These are phyloP conservation scores for Penicillium sp. DNA, from an alignment of 2,329 filamentous ascomycete species.

Conservation along the genomic window DNA sequence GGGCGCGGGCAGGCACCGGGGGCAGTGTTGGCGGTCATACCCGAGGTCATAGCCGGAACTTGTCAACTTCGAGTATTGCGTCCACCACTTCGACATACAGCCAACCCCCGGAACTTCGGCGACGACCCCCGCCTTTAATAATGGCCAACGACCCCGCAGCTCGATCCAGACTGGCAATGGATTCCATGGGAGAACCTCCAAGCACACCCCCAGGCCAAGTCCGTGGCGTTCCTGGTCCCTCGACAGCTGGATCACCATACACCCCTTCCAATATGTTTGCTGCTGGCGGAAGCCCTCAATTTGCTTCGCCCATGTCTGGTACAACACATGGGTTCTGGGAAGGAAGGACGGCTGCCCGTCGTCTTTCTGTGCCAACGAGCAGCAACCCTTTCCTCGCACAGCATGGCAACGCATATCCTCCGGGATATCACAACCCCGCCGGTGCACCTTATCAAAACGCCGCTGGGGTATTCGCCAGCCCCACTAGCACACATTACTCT, in stretches of 20 bases:
- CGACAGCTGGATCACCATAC: conserved; percentile 73
- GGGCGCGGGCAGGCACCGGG: conserved; percentile 73
- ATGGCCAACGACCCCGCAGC: conserved; percentile 68
- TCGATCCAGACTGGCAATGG: conserved; percentile 64
- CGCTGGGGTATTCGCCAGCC: conserved; percentile 64
- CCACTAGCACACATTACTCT: conserved; percentile 61
- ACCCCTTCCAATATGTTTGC: conserved; percentile 82
- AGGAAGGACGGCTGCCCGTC: conserved; percentile 65
- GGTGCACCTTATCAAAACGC: conserved; percentile 56
- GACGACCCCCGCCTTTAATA: conserved; percentile 75
- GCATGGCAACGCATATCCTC: conserved; percentile 55
- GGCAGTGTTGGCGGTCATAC: conserved; percentile 68
- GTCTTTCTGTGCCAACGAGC: conserved; percentile 77
- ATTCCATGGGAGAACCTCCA: conserved; percentile 61
- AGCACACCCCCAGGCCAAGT: conserved; percentile 64
- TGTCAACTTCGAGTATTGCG: conserved; percentile 83
- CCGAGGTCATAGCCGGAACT: conserved; percentile 76
- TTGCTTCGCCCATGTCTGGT: conserved; percentile 70
- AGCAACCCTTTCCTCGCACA: conserved; percentile 71
- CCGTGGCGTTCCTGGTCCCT: conserved; percentile 62
- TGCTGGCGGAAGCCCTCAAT: conserved; percentile 72
- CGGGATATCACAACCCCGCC: conserved; percentile 55
- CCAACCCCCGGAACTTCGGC: conserved; percentile 60
- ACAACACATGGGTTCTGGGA: conserved; percentile 73
- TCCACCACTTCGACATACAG: conserved; percentile 70